phyloP scores from a whole-genome alignment of 805 yeast species.

The Maudiozyma barnettii region DNA sequence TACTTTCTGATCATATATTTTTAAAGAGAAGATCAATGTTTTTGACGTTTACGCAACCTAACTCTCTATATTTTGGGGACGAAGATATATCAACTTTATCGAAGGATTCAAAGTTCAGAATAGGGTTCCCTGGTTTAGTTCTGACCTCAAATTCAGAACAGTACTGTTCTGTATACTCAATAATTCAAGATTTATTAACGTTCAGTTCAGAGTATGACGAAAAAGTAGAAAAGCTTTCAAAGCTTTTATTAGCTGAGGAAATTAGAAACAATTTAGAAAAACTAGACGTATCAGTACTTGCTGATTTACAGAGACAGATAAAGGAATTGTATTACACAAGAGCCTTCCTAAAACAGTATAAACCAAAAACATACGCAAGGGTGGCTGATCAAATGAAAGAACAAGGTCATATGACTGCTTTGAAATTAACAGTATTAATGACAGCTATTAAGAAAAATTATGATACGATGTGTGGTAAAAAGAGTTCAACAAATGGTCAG shows the following conservation, averaged over 20 bases:
- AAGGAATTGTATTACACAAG: constrained; percentile 35
- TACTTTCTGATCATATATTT: constrained; percentile 37
- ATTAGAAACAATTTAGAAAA: constrained; percentile 30
- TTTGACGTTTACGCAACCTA: constrained; percentile 41
- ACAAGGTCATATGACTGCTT: constrained; percentile 28
- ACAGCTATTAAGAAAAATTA: constrained; percentile 33
- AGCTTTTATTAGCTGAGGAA: constrained; percentile 46
- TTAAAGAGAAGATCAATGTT: constrained; percentile 47
- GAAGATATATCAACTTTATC: constrained; percentile 17
- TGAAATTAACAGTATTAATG: constrained; percentile 36
- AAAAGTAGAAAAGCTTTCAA: constrained; percentile 39
- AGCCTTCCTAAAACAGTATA: constrained; percentile 32
- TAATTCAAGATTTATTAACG: constrained; percentile 36
- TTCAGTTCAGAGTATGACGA: constrained; percentile 31
- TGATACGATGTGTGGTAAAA: constrained; percentile 20
- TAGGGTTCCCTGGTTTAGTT: constrained; percentile 39
- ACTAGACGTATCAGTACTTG: constrained; percentile 36
- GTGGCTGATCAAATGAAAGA: constrained; percentile 31
- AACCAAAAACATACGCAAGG: constrained; percentile 27
- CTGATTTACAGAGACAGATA: constrained; percentile 38
- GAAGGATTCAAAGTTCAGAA: constrained; percentile 23
- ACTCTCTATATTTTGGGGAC: constrained; percentile 37
- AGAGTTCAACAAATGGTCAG: constrained; percentile 11
- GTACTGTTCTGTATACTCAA: constrained; percentile 43
- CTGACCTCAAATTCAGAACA: constrained; percentile 49